phyloP scores from a whole-genome alignment of 176 grass and related monocot genomes.

The Carex parvula region DNA sequence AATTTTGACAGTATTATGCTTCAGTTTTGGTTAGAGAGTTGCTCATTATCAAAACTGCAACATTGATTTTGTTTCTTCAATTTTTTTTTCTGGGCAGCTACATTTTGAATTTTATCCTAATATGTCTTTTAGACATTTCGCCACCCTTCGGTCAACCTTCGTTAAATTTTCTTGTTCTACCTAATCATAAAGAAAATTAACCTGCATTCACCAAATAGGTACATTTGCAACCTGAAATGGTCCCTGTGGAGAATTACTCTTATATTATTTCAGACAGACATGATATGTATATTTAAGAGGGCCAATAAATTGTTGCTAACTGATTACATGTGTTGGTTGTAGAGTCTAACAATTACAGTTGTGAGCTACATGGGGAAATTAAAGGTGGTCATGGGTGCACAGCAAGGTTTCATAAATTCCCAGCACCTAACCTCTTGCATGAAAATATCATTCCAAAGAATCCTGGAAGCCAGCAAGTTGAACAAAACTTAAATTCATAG shows the following conservation, averaged over 20 bases:
- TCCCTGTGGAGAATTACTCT: neutral
- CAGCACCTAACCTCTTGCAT: conserved; percentile 24
- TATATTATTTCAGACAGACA: neutral
- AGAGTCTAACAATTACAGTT: conserved; percentile 34
- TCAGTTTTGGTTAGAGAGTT: neutral
- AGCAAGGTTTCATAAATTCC: conserved; percentile 44
- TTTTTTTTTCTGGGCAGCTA: neutral
- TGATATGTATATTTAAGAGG: neutral
- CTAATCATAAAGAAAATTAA: neutral
- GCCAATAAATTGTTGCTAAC: conserved; percentile 3
- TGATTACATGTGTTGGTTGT: neutral
- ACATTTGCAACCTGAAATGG: neutral
- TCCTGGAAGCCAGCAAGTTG: conserved; percentile 18
- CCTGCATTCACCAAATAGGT: neutral
- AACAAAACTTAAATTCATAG: conserved; percentile 2
- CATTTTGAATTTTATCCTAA: neutral
- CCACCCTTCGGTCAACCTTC: neutral
- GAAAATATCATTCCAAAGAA: conserved; percentile 31
- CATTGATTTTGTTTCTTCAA: neutral
- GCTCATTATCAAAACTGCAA: neutral
- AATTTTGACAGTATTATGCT: neutral
- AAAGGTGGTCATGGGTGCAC: conserved; percentile 28
- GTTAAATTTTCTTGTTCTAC: neutral
- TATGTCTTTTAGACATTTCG: neutral
- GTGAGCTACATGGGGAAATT: conserved; percentile 44